A percentile compares a stretch with the other conserved stretches of the same genome.
Conservation (phyloP, 768 basidiomycete species). For the Naganishia randhawae region DNA sequence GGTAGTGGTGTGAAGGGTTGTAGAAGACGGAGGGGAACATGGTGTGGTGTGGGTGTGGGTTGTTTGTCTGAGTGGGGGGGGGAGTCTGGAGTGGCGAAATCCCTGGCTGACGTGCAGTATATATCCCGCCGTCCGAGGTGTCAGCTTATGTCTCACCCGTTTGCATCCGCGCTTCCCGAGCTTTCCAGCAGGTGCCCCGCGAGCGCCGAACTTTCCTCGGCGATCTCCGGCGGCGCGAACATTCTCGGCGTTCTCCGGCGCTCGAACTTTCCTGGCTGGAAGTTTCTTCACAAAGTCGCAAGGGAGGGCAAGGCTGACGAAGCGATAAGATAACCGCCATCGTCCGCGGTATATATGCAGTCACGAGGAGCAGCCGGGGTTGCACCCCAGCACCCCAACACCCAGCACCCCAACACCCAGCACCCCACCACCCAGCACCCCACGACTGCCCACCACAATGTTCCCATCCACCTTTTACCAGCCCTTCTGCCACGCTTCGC, state of each 20-base stretch:
- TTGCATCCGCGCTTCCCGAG: constrained; percentile 12
- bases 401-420: not conserved
- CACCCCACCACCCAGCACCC: no score
- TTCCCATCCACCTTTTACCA: constrained; percentile 3
- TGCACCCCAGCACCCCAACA: not conserved
- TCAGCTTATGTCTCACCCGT: constrained; percentile 12
- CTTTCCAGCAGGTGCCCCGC: constrained; percentile 15
- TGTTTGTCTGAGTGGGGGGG: no score
- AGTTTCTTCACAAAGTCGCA: no score
- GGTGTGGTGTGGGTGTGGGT: not conserved
- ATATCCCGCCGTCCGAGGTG: not conserved
- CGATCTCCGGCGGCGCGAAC: not conserved
- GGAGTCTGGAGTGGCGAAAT: no score
- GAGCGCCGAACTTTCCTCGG: not conserved
- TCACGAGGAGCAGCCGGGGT: no score
- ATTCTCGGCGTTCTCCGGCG: not conserved
- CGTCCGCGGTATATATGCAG: no score
- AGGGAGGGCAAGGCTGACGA: not conserved
- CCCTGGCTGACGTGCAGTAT: no score
- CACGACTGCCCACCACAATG: constrained; percentile 7
- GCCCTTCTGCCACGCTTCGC: constrained; percentile 4
- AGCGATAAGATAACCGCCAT: constrained; percentile 1
- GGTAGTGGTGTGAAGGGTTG: constrained; percentile 1
- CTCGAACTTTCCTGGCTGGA: not conserved
- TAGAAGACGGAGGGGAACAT: constrained; percentile 1